Conservation (phyloP, 345 rosid genomes). For the Eucalyptus camaldulensis region DNA sequence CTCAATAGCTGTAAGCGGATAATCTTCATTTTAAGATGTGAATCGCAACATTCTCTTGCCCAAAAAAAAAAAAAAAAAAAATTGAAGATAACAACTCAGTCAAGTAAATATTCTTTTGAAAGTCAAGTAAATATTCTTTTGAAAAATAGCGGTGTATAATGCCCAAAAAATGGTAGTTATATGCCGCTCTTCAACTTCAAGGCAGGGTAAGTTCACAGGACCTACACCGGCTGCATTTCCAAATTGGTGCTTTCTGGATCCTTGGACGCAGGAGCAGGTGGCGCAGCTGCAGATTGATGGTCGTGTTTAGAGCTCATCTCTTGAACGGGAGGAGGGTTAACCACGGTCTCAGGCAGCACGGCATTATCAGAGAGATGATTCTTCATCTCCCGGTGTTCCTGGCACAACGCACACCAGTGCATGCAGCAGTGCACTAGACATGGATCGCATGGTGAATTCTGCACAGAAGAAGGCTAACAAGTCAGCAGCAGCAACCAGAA, state of each 20-base stretch:
- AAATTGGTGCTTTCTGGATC: constrained; percentile 19
- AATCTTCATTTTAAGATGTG: not conserved
- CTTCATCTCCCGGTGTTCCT: constrained; percentile 89
- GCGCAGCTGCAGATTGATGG: not conserved
- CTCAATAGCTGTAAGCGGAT: not conserved
- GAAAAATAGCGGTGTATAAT: not conserved
- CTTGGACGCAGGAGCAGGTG: constrained; percentile 23
- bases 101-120: not conserved
- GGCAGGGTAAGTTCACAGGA: not conserved
- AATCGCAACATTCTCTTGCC: not conserved
- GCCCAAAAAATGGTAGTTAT: not conserved
- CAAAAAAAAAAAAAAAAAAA: not conserved
- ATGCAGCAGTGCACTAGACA: constrained; percentile 78
- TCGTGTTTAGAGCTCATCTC: constrained; percentile 44
- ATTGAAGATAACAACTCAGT: not conserved
- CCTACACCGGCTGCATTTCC: constrained; percentile 47
- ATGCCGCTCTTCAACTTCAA: not conserved
- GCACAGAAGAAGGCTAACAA: not conserved
- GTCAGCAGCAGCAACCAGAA: not conserved
- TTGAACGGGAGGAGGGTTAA: constrained; percentile 74
- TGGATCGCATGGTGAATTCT: constrained; percentile 82
- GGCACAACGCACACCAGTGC: constrained; percentile 93
- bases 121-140: not conserved
- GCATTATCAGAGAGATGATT: constrained; percentile 55
- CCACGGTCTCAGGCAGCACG: constrained; percentile 19